A percentile compares a stretch with the other conserved stretches of the same genome.
These are phyloP conservation scores for Chamaenerion angustifolium DNA, from an alignment of 345 rosid genomes.

Conservation along the genomic window DNA sequence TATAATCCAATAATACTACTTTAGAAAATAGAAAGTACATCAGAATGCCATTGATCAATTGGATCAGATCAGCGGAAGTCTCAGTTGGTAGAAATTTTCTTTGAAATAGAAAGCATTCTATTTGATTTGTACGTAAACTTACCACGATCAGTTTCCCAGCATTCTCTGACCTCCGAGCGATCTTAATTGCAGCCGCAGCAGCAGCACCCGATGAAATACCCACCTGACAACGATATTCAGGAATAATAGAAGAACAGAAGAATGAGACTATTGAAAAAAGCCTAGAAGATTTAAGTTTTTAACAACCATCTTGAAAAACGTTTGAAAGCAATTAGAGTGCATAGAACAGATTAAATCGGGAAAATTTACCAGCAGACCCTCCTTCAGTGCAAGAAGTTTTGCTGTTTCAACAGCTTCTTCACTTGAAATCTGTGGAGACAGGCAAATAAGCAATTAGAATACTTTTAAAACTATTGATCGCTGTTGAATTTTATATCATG, in stretches of 20 bases:
- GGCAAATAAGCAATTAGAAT: not conserved
- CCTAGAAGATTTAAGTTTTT: too few species aligned
- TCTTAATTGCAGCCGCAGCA: constrained; percentile 34
- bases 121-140: constrained; percentile 10
- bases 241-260: not conserved
- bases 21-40: too few species aligned
- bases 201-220: constrained; percentile 74
- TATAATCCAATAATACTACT: too few species aligned
- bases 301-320: not conserved
- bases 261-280: too few species aligned
- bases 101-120: too few species aligned
- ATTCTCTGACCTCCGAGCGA: constrained; percentile 55
- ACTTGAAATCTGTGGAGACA: constrained; percentile 33
- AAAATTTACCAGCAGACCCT: constrained; percentile 35
- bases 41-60: too few species aligned
- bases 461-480: not conserved
- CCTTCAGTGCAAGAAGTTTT: constrained; percentile 41
- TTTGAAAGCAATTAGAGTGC: not conserved
- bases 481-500: not conserved
- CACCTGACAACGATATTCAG: constrained; percentile 20
- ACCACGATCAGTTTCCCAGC: constrained; percentile 58
- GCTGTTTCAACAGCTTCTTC: constrained; percentile 48
- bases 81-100: not conserved
- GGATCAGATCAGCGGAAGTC: too few species aligned
- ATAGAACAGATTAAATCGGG: not conserved